These are phyloP conservation scores for Ajuga chamaepitys DNA, from an alignment of 257 asterid species.

Conservation along the genomic window DNA sequence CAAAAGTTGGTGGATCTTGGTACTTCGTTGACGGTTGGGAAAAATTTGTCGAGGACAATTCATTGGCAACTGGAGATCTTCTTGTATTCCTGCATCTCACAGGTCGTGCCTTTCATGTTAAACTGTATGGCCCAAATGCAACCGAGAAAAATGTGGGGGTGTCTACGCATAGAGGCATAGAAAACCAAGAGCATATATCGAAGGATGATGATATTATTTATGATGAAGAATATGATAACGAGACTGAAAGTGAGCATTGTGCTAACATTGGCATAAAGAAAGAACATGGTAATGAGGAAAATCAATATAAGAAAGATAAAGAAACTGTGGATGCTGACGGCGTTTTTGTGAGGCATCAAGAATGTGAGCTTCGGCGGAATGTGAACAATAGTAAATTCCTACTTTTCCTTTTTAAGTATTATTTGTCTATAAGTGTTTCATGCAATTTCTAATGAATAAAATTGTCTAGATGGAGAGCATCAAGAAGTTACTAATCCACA, in stretches of 20 bases:
- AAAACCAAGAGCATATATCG: neutral
- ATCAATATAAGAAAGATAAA: neutral
- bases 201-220: too few species aligned
- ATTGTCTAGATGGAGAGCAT: too few species aligned
- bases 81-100: neutral
- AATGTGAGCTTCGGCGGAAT: too few species aligned
- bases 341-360: too few species aligned
- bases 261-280: neutral
- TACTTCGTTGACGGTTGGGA: constrained; percentile 1
- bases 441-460: too few species aligned
- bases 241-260: neutral
- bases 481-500: too few species aligned
- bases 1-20: neutral
- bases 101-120: neutral
- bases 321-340: neutral
- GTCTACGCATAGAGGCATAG: neutral
- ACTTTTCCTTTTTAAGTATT: too few species aligned
- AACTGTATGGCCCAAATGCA: neutral
- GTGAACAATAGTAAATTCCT: neutral
- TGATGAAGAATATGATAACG: neutral
- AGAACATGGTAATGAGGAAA: neutral
- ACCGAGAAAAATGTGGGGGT: neutral
- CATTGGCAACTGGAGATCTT: neutral
- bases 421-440: too few species aligned
- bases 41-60: neutral